These are phyloP conservation scores for Talaromyces funiculosus DNA, from an alignment of 2,329 filamentous ascomycete species.

Conservation along the genomic window DNA sequence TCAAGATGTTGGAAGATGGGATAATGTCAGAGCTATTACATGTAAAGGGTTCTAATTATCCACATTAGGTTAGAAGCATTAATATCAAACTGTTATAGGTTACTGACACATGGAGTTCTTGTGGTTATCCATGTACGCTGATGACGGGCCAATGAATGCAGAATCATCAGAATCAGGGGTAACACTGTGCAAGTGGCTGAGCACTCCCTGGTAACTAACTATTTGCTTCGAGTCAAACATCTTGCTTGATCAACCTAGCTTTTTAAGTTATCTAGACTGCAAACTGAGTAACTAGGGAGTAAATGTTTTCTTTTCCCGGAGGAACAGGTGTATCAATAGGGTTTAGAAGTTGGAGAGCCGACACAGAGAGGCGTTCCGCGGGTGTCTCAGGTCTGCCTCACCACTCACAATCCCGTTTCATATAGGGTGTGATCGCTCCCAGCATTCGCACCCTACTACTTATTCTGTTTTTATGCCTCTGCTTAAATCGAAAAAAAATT, in stretches of 20 bases:
- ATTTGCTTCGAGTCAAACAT: not conserved
- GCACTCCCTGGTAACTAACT: no score
- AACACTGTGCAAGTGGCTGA: not conserved
- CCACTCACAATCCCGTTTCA: not conserved
- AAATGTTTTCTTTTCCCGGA: no score
- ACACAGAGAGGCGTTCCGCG: constrained; percentile 4
- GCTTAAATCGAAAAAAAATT: not conserved
- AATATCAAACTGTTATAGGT: not conserved
- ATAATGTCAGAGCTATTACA: not conserved
- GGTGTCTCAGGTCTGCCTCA: constrained; percentile 10
- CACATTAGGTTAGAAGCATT: no score
- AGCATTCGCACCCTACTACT: not conserved
- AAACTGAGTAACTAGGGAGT: no score
- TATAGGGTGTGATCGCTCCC: not conserved
- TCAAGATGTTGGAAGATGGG: not conserved
- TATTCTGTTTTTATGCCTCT: not conserved
- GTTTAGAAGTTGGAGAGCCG: not conserved
- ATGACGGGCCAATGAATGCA: not conserved
- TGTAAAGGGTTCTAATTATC: not conserved
- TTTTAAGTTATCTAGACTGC: no score
- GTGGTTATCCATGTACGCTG: not conserved
- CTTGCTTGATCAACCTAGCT: not conserved
- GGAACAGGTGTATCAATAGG: not conserved
- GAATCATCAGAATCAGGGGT: not conserved
- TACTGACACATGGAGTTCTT: not conserved